phyloP scores from a whole-genome alignment of 164 flowering plant genomes.

The Brasenia schreberi region DNA sequence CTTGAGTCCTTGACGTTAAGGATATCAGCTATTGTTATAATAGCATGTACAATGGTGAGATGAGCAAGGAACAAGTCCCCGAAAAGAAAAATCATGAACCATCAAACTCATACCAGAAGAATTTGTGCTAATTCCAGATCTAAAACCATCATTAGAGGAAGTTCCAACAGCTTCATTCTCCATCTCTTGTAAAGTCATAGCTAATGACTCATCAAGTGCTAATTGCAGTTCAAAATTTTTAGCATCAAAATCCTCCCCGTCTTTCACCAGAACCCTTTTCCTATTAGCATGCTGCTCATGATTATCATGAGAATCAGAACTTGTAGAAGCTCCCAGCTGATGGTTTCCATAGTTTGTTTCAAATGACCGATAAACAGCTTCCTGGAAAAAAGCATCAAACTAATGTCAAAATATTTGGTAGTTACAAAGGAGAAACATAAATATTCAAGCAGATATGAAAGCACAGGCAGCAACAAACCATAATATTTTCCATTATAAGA shows the following conservation, averaged over 20 bases:
- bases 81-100: neutral
- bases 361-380: neutral
- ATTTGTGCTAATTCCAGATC: neutral
- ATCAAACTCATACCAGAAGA: constrained; percentile 4
- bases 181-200: constrained; percentile 12
- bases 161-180: constrained; percentile 8
- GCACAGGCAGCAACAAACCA: neutral
- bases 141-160: neutral
- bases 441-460: neutral
- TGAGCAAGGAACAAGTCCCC: neutral
- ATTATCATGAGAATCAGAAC: constrained; percentile 2
- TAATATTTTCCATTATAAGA: too few species aligned
- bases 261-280: neutral
- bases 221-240: constrained; percentile 9
- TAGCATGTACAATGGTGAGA: too few species aligned
- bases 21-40: too few species aligned
- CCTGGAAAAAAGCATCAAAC: neutral
- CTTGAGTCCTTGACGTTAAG: too few species aligned
- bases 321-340: constrained; percentile 9
- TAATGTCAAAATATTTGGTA: neutral
- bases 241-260: constrained; percentile 9
- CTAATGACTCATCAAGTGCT: constrained; percentile 16
- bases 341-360: constrained; percentile 6
- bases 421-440: neutral
- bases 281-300: constrained; percentile 5